Conservation (phyloP, 2,329 filamentous ascomycete species). For the Alternaria solani region DNA sequence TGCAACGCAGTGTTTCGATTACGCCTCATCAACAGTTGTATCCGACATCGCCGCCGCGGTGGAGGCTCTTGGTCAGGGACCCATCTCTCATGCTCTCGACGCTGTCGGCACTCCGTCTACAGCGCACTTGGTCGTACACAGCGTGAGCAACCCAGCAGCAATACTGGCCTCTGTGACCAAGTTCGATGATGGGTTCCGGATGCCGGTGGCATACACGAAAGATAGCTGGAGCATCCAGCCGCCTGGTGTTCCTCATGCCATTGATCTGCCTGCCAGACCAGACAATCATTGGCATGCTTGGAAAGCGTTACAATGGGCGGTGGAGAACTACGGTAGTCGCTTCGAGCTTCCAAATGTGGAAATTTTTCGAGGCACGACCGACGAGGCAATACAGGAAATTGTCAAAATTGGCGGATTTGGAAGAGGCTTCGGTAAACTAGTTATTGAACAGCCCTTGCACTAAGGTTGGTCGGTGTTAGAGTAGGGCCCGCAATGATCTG, state of each 20-base stretch:
- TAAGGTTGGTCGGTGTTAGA: not conserved
- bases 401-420: not conserved
- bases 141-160: not conserved
- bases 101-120: not conserved
- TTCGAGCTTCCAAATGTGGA: slow-evolving; percentile 7
- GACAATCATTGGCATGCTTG: not conserved
- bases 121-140: not conserved
- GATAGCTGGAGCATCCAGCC: slow-evolving; percentile 2
- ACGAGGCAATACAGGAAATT: slow-evolving; percentile 8
- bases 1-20: slow-evolving; percentile 19
- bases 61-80: slow-evolving; percentile 3
- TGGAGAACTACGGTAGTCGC: slow-evolving; percentile 11
- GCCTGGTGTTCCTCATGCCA: not conserved
- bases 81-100: slow-evolving; percentile 5
- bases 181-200: slow-evolving; percentile 1
- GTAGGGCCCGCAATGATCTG: not conserved
- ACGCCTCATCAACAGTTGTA: slow-evolving; percentile 8
- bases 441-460: slow-evolving; percentile 3
- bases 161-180: not conserved
- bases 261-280: slow-evolving; percentile 1
- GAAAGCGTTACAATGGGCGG: slow-evolving; percentile 1
- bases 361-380: slow-evolving; percentile 1
- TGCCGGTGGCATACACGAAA: not conserved
- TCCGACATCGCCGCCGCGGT: slow-evolving; percentile 8
- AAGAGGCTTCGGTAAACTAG: slow-evolving; percentile 7